These are phyloP conservation scores for Rhododendron ovatum DNA, from an alignment of 148 eudicot genomes.

Conservation along the genomic window DNA sequence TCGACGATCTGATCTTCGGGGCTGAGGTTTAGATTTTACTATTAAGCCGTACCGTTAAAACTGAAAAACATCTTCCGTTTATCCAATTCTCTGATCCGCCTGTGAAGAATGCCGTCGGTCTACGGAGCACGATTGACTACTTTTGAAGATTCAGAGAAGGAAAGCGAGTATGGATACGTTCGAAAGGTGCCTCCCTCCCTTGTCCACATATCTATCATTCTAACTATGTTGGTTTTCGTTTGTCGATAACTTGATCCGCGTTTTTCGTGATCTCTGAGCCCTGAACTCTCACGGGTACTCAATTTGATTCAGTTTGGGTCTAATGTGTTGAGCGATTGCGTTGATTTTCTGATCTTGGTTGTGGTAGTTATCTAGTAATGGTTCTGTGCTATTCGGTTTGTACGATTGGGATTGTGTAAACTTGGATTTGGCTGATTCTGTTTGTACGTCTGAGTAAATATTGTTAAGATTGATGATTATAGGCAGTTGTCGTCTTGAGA, in stretches of 20 bases:
- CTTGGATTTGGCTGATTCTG: not conserved
- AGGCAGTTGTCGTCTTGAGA: not conserved
- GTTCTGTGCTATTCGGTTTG: not conserved
- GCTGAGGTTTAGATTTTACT: not conserved
- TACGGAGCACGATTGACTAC: constrained; percentile 86
- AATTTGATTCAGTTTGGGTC: not conserved
- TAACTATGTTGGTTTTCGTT: not conserved
- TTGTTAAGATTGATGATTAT: not conserved
- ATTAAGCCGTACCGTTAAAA: not conserved
- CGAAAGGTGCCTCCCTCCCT: constrained; percentile 54
- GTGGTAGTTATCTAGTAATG: not conserved
- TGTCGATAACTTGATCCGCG: not conserved
- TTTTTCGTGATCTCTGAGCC: not conserved
- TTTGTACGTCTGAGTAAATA: not conserved
- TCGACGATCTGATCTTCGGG: not conserved
- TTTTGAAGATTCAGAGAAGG: constrained; percentile 96
- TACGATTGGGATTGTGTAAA: not conserved
- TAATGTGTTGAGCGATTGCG: not conserved
- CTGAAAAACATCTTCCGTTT: not conserved
- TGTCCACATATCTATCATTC: not conserved
- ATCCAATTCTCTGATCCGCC: constrained; percentile 10
- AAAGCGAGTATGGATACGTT: constrained; percentile 98
- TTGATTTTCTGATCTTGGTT: not conserved
- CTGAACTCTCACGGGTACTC: not conserved
- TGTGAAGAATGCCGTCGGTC: constrained; percentile 64